These are phyloP conservation scores for Turritis glabra DNA, from an alignment of 345 rosid genomes.

Conservation along the genomic window DNA sequence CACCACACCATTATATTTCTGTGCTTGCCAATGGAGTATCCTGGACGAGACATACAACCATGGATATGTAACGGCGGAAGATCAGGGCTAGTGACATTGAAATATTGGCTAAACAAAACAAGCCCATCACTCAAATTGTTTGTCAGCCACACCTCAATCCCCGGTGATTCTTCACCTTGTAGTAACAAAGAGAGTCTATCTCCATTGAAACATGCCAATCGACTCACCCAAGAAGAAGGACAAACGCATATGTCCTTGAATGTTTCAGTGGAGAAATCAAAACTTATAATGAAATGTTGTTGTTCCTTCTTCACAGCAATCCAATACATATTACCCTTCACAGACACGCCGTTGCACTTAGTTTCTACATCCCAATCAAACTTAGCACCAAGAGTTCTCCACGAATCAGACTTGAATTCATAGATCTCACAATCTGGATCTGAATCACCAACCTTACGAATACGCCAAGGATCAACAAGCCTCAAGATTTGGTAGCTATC, in stretches of 20 bases:
- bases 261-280: neutral
- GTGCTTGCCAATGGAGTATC: too few relatives aligned
- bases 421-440: neutral
- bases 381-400: neutral
- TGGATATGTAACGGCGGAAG: neutral
- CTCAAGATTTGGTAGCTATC: conserved; percentile 4
- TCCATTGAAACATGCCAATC: neutral
- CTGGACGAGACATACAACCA: neutral
- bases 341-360: neutral
- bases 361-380: neutral
- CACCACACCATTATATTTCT: too few relatives aligned
- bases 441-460: neutral
- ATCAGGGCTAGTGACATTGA: neutral
- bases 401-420: neutral
- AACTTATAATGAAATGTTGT: too few relatives aligned
- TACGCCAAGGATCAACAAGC: neutral
- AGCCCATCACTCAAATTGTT: neutral
- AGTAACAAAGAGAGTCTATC: neutral
- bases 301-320: too few relatives aligned
- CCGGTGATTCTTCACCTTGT: neutral
- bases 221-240: neutral
- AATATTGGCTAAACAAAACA: neutral
- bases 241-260: neutral
- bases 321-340: neutral
- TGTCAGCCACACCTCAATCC: neutral